A percentile compares a stretch with the other conserved stretches of the same genome.
phyloP scores from a whole-genome alignment of 2,329 filamentous ascomycete genomes.

The Ophiognomonia clavigignenti-juglandacearum region DNA sequence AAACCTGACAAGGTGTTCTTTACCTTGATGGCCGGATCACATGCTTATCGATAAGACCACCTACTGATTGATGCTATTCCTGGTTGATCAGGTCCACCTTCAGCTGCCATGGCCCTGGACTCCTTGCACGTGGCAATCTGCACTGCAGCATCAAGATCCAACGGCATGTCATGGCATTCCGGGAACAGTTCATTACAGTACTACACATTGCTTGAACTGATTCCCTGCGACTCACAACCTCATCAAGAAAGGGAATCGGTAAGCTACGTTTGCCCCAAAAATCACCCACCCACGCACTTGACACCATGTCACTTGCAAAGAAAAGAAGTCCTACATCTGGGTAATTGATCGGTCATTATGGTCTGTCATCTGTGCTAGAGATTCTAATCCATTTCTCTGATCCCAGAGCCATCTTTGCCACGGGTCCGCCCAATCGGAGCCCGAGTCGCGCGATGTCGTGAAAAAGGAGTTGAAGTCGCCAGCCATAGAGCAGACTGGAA shows the following conservation, averaged over 20 bases:
- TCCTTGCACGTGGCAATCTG: not conserved
- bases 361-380: constrained; percentile 16
- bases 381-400: constrained; percentile 12
- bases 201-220: not conserved
- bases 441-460: constrained; percentile 4
- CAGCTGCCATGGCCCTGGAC: not conserved
- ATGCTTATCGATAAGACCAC: constrained; percentile 16
- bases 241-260: too few species aligned
- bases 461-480: constrained; percentile 5
- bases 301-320: not conserved
- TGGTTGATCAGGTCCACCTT: not conserved
- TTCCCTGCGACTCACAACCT: not conserved
- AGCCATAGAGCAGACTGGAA: constrained; percentile 6
- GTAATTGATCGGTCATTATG: constrained; percentile 14
- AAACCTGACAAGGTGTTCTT: constrained; percentile 23
- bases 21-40: constrained; percentile 8
- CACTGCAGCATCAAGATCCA: too few species aligned
- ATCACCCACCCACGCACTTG: too few species aligned
- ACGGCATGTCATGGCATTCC: constrained; percentile 3
- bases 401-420: constrained; percentile 10
- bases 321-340: not conserved
- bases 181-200: not conserved
- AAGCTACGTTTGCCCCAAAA: too few species aligned
- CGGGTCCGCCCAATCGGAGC: not conserved
- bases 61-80: not conserved